Conservation (phyloP, 257 asterid species). For the Solanum sejunctum region DNA sequence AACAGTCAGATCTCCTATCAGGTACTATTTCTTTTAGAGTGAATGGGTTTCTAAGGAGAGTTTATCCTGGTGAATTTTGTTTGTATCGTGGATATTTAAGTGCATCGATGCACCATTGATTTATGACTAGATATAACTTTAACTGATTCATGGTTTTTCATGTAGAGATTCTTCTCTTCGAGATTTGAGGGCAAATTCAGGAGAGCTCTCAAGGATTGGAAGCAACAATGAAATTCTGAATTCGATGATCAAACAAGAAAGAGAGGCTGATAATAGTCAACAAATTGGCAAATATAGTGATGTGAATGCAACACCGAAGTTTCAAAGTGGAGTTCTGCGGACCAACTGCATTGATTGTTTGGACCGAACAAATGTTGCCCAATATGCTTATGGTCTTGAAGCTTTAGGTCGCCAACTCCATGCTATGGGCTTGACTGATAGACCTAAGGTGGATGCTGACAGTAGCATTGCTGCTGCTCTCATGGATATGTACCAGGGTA, state of each 20-base stretch:
- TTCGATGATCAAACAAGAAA: conserved; percentile 45
- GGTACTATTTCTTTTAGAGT: not conserved
- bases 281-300: conserved; percentile 23
- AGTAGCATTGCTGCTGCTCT: conserved; percentile 98
- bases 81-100: not conserved
- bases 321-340: conserved; percentile 97
- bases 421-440: conserved; percentile 78
- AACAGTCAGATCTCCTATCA: not conserved
- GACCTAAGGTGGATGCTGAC: conserved; percentile 83
- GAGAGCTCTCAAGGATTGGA: conserved; percentile 53
- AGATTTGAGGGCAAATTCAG: conserved; percentile 62
- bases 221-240: conserved; percentile 28
- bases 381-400: conserved; percentile 93
- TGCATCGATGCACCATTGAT: not conserved
- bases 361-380: conserved; percentile 98
- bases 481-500: conserved; percentile 97
- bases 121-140: not conserved
- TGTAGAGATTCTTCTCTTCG: conserved; percentile 69
- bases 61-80: not conserved
- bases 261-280: conserved; percentile 40
- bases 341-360: conserved; percentile 97
- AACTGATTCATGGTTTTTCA: conserved; percentile 9
- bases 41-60: not conserved
- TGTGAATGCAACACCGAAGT: conserved; percentile 30
- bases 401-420: conserved; percentile 95